Evolutionary conservation across 495 filamentous ascomycete species (phyloP), one percentile per base, ranked within the genome.

Genomic region (Tirmania nivea): DNA sequence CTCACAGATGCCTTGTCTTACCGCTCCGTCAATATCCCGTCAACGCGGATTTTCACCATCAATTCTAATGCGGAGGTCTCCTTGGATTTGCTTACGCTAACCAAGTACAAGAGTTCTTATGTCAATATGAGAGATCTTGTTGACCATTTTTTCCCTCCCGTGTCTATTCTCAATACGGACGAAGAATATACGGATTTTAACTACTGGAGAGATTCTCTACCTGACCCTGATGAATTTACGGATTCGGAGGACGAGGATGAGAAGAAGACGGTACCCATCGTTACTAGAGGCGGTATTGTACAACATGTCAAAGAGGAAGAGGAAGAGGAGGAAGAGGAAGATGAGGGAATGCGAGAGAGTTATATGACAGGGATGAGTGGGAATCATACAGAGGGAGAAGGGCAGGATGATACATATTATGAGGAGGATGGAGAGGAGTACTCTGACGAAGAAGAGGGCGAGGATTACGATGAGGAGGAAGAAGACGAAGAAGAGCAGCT

Each of bases 1-100:
- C 74, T 99, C 54, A 99, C 90, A 4, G 90, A 99, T 62, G 90
- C 93, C 37, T 73, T 99, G 57, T 93, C 85, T 57, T 99, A 99
- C 61, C 81, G 90, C 49, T 86, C 83, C 6, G 90, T 99, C 50
- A 93, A 90, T 61, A 94, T 99, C 35, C 88, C 90, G 8, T 80
- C 82, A 9, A 86, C 80, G 20, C 75, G 92, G 20, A 99, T 99
- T 54, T 99, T 99, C 64, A 99, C 90, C 8, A 99, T 99, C 74
- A 99, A 99, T 68, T 89, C 84, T 49, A 92, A 95, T 64, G 87
- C 90, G 1, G 92, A 99, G 59, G 87, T 99, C 17, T 86, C 81
- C n/a, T 68, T 96, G 49, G 89, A 96, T 62, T 66, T 97, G 50
- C 73, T 95, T 14, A 86, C 79, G 57, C 73, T 97, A 39, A 96